phyloP scores from a whole-genome alignment of 192 early-diverging fungal genomes.

The Glomus cerebriforme region DNA sequence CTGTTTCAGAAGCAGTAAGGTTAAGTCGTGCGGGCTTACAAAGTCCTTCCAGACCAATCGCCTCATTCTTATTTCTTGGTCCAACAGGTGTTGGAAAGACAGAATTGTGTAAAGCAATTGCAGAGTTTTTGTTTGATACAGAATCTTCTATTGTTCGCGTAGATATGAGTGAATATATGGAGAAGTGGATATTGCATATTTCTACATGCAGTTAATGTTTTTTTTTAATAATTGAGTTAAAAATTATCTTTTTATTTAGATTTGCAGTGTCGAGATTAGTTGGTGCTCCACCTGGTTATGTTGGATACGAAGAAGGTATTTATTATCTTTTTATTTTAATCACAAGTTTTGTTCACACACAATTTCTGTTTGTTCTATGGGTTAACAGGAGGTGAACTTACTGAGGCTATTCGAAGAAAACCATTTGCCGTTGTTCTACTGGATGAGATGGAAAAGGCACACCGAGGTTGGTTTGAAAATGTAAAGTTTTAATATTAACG shows the following conservation, averaged over 20 bases:
- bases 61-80: slow-evolving; percentile 80
- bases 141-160: slow-evolving; percentile 72
- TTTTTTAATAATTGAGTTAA: background rate
- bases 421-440: slow-evolving; percentile 77
- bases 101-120: slow-evolving; percentile 73
- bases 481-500: background rate
- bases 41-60: slow-evolving; percentile 69
- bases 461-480: slow-evolving; percentile 33
- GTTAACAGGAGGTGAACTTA: slow-evolving; percentile 57
- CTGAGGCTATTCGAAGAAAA: slow-evolving; percentile 77
- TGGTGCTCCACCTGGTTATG: slow-evolving; percentile 79
- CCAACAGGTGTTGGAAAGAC: slow-evolving; percentile 88
- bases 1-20: slow-evolving; percentile 73
- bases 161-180: slow-evolving; percentile 84
- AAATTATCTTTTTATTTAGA: background rate
- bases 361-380: background rate
- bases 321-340: background rate
- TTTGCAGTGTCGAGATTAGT: slow-evolving; percentile 72
- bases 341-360: background rate
- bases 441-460: slow-evolving; percentile 85
- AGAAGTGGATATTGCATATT: slow-evolving; percentile 37
- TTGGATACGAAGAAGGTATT: slow-evolving; percentile 75
- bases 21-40: slow-evolving; percentile 79
- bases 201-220: background rate
- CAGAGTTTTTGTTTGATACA: slow-evolving; percentile 76